phyloP scores from a whole-genome alignment of 768 basidiomycete genomes.

The Sporobolomyces roseus region DNA sequence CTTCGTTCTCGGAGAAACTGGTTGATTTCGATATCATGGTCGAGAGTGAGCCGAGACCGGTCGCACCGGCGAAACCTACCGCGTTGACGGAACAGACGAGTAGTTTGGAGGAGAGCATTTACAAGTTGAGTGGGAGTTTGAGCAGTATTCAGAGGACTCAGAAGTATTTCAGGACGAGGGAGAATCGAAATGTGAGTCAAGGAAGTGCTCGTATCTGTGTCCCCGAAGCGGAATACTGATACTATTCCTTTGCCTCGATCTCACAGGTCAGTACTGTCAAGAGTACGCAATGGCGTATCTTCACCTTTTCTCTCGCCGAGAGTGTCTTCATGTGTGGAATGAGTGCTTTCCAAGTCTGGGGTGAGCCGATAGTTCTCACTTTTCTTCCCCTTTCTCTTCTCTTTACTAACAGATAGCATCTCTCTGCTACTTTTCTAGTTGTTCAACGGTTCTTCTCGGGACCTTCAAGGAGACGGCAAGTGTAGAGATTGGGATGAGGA shows the following conservation, averaged over 20 bases:
- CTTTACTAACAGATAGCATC: neutral
- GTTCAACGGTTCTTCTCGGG: slow-evolving; percentile 44
- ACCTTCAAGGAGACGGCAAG: slow-evolving; percentile 40
- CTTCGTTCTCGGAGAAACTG: slow-evolving; percentile 86
- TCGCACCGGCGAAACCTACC: slow-evolving; percentile 79
- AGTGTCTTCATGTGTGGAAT: slow-evolving; percentile 43
- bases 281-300: slow-evolving; percentile 43
- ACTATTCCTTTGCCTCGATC: neutral
- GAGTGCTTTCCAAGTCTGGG: slow-evolving; percentile 45
- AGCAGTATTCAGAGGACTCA: slow-evolving; percentile 87
- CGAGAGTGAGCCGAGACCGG: slow-evolving; percentile 88
- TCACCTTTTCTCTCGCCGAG: slow-evolving; percentile 42
- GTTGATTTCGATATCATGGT: slow-evolving; percentile 96
- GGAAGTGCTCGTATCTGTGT: neutral
- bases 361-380: slow-evolving; percentile 8
- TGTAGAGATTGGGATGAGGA: neutral
- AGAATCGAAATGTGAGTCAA: slow-evolving; percentile 38
- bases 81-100: slow-evolving; percentile 89
- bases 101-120: slow-evolving; percentile 90
- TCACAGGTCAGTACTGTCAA: slow-evolving; percentile 41
- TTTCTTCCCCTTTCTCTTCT: neutral
- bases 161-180: slow-evolving; percentile 59
- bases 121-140: slow-evolving; percentile 79
- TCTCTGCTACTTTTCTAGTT: slow-evolving; percentile 13
- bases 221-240: neutral